A percentile compares a stretch with the other conserved stretches of the same genome.
These are phyloP conservation scores for Phytopythium boreale DNA, from an alignment of 352 stramenopile genomes.

Conservation along the genomic window DNA sequence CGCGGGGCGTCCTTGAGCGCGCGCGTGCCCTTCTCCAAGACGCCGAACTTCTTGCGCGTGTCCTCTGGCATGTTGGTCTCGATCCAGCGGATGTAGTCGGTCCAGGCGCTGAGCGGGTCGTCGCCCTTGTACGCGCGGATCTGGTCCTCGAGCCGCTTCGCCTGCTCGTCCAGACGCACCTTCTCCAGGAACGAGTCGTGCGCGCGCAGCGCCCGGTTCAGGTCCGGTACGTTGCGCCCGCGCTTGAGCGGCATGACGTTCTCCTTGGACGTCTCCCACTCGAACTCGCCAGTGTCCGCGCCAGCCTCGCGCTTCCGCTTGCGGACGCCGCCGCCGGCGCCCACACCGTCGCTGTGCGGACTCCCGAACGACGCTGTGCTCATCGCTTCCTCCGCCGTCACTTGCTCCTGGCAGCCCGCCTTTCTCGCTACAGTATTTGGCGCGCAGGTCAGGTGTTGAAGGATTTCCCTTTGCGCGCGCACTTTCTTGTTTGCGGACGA, in stretches of 20 bases:
- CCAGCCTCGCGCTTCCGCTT: slow-evolving; percentile 33
- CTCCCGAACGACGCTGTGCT: not conserved
- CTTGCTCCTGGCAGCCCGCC: too few species aligned
- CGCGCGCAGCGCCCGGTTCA: slow-evolving; percentile 66
- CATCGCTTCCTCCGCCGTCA: not conserved
- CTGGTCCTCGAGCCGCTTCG: slow-evolving; percentile 43
- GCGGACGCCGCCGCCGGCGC: not conserved
- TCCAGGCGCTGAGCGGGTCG: slow-evolving; percentile 66
- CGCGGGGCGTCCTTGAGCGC: slow-evolving; percentile 50
- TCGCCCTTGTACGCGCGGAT: slow-evolving; percentile 51
- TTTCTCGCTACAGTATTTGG: not conserved
- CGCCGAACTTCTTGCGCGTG: slow-evolving; percentile 71
- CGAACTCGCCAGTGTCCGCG: slow-evolving; percentile 33
- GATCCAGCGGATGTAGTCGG: slow-evolving; percentile 77
- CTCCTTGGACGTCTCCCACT: slow-evolving; percentile 86
- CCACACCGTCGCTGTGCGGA: not conserved
- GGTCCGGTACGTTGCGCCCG: slow-evolving; percentile 71
- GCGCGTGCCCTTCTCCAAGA: slow-evolving; percentile 74
- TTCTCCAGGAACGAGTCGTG: slow-evolving; percentile 70
- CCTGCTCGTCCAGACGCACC: slow-evolving; percentile 45
- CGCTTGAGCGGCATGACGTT: slow-evolving; percentile 86
- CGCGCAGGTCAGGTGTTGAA: not conserved
- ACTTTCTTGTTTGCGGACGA: not conserved
- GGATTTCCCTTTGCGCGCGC: slow-evolving; percentile 1
- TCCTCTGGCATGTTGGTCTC: slow-evolving; percentile 82